Evolutionary conservation across 495 filamentous ascomycete genomes (phyloP), one percentile per base, ranked within the genome.

Genomic region (Ramalina intermedia): DNA sequence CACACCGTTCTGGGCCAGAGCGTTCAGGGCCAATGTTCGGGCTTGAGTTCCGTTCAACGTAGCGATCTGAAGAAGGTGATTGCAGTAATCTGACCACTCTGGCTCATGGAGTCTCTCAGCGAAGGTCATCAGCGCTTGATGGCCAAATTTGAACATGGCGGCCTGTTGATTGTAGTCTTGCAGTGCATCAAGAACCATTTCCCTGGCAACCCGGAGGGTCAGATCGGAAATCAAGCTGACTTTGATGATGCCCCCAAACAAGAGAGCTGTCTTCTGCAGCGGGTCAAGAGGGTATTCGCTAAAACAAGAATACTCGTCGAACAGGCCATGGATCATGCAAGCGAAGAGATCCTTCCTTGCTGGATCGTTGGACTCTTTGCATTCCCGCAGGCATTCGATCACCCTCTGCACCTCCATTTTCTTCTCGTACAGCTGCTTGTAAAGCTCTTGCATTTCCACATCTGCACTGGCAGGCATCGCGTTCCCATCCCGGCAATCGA

Each of bases 271-370:
- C 12, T 88, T 96, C 6, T 88, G 89, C 47, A 99, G 67, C 29
- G 91, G 91, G 54, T 91, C 89, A 4, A 94, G 72, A 4, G 93
- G 93, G 61, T 99, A 99, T 55, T 89, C 85, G 38, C 81, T 74
- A 60, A 94, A 99, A 61, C 93, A 94, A 41, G 82, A 80, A 61
- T 96, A 99, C 65, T 99, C 91, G 55, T 99, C 91, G 55, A 96
- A 95, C 8, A 99, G 71, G 0, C 91, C 91, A 56, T 95, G 90
- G 27, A 99, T 88, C 91, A 99, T 96, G 64, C 90, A 95, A 12
- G 89, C 85, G 61, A 96, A 99, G 4, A 94, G 71, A 58, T 99
- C 91, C 61, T 94, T 88, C 46, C 94, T 87, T 13, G 76, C 67
- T 2, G 86, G 78, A 46, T 91, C 83, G 21, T 76, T 73, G 0